Evolutionary conservation across 805 yeast genomes (phyloP).

Genomic region (Lipomyces sp.): DNA sequence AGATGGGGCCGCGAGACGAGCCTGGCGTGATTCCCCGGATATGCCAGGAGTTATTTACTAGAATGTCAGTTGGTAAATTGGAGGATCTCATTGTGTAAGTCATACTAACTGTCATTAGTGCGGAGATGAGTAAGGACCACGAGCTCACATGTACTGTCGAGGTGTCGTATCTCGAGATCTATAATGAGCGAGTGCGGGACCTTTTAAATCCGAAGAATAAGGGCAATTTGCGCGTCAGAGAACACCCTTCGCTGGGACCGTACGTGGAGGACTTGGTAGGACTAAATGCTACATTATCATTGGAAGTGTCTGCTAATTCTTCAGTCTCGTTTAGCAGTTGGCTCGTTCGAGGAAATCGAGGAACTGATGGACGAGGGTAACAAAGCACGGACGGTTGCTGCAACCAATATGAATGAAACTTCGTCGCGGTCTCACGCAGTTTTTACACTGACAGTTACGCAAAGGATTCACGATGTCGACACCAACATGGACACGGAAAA

Average conservation of each 20-base stretch:
- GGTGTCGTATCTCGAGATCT: conserved; percentile 72
- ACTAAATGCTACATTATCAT: neutral
- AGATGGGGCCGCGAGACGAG: conserved; percentile 55
- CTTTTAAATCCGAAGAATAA: conserved; percentile 47
- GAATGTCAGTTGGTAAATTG: conserved; percentile 38
- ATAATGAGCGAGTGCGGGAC: conserved; percentile 73
- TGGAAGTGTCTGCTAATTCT: conserved; percentile 27
- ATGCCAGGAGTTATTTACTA: conserved; percentile 58
- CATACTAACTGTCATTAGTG: neutral
- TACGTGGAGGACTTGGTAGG: conserved; percentile 64
- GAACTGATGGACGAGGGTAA: conserved; percentile 58
- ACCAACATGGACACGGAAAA: conserved; percentile 51
- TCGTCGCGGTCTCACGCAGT: conserved; percentile 86
- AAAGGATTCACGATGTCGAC: conserved; percentile 51
- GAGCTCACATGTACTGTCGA: conserved; percentile 51
- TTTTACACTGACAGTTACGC: conserved; percentile 64
- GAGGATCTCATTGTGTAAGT: neutral
- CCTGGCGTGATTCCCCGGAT: conserved; percentile 72
- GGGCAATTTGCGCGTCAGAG: conserved; percentile 56
- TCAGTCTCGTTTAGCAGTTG: conserved; percentile 53
- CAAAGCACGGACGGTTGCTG: conserved; percentile 63
- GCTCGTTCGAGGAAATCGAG: conserved; percentile 56
- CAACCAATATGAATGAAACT: conserved; percentile 71
- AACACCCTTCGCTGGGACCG: conserved; percentile 68
- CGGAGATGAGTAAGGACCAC: conserved; percentile 4